Base-by-base conservation (phyloP, 331 rosid species). In the Stylosanthes scabra region DNA sequence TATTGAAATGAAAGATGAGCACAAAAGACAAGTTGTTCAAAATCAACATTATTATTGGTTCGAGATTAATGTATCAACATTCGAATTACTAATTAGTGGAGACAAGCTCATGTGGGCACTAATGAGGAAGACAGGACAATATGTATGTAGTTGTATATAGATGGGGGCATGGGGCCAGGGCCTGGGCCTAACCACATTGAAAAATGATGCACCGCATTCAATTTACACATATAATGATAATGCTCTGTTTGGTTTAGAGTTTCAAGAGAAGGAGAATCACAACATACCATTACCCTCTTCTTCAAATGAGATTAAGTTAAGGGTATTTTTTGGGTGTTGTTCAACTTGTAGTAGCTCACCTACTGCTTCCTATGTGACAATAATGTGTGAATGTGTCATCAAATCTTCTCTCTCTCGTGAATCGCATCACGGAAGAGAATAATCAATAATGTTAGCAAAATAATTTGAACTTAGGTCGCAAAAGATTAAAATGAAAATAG, bases 81-180 rank as follows among this genome's bases (percentile, higher is more conserved):
- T 10, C 27, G 47, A 8, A 15, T 47, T 9, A 31, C 11, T 63
- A 34, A 4, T 34, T 34, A 3, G 39, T 45, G 5, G 10, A 49
- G 77, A 72, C 69, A 72, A 49, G 10, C 20, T 28, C 77, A 61
- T 70, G 76, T 70, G 71, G 50, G 11, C 14, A 9, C 13, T 28
- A 9, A 16, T 1, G 34, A 20, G 9, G 52, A 29, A 70, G 44
- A 70, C 71, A 62, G 11, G 64, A 28, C n/a, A 20, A 31, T 41
- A 54, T n/a, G 74, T 11, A 6, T 46, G 51, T 8, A 41, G 6
- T 34, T 61, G 75, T n/a, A 15, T 3, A 15, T 3, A 42, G 52
- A 68, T 20, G 25, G 25, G 25, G 25, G 25, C 25, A 20, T 20
- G 25, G 25, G 25, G 25, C 25, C 25, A 6, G 39, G 39, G 39